phyloP scores from a whole-genome alignment of 2,329 filamentous ascomycete species.

The Scedosporium aurantiacum region DNA sequence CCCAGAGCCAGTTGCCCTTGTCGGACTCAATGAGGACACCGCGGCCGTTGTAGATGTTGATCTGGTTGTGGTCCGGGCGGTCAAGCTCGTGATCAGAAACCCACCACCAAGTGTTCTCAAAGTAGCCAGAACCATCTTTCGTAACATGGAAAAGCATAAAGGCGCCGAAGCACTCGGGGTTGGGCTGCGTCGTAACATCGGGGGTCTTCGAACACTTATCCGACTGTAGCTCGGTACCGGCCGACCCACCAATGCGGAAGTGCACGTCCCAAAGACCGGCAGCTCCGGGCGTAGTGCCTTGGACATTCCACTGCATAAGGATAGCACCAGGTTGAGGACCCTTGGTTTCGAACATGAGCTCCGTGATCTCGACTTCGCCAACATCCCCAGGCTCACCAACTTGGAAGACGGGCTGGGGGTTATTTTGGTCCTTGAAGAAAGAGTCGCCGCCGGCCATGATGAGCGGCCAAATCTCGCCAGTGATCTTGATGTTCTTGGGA shows the following conservation, averaged over 20 bases:
- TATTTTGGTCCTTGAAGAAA: slow-evolving; percentile 61
- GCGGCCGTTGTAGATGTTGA: slow-evolving; percentile 80
- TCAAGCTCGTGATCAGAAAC: slow-evolving; percentile 86
- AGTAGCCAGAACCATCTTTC: slow-evolving; percentile 53
- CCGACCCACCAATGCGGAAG: slow-evolving; percentile 78
- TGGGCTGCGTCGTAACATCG: slow-evolving; percentile 45
- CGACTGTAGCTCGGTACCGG: slow-evolving; percentile 73
- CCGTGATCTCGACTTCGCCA: slow-evolving; percentile 76
- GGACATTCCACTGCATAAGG: slow-evolving; percentile 84
- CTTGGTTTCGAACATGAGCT: slow-evolving; percentile 74
- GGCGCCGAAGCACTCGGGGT: slow-evolving; percentile 59
- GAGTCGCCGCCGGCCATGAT: slow-evolving; percentile 68
- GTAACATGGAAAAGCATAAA: slow-evolving; percentile 62
- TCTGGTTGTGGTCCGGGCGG: slow-evolving; percentile 58
- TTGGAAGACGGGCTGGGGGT: slow-evolving; percentile 77
- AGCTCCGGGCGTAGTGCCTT: slow-evolving; percentile 52
- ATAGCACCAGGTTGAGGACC: slow-evolving; percentile 80
- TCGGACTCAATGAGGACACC: slow-evolving; percentile 69
- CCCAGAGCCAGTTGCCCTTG: slow-evolving; percentile 71
- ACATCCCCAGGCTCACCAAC: slow-evolving; percentile 67
- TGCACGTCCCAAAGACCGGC: slow-evolving; percentile 90
- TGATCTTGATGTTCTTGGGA: slow-evolving; percentile 73
- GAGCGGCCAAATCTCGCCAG: slow-evolving; percentile 83
- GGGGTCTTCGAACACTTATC: slow-evolving; percentile 72
- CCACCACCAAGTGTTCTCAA: slow-evolving; percentile 90